phyloP scores from a whole-genome alignment of 148 eudicot genomes.

The Rhododendron simsii region DNA sequence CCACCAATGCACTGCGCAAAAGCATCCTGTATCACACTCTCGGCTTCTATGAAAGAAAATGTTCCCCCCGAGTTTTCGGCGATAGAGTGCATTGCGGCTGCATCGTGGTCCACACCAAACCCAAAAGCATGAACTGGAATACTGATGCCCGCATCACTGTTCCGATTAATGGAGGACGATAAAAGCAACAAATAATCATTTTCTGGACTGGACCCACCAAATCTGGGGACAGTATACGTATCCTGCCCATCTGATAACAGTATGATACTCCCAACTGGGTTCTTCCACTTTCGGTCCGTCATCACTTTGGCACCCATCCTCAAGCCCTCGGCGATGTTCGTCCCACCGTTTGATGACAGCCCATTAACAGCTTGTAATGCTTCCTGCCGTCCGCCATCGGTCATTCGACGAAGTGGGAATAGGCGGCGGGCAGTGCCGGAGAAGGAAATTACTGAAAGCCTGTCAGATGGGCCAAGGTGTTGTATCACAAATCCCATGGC shows the following conservation, averaged over 20 bases:
- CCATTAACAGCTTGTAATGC: conserved; percentile 43
- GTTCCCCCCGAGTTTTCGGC: conserved; percentile 26
- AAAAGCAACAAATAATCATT: conserved; percentile 6
- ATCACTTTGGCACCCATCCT: conserved; percentile 31
- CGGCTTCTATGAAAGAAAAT: conserved; percentile 28
- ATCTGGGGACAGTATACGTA: conserved; percentile 9
- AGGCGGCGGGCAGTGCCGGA: conserved; percentile 54
- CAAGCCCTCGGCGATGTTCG: conserved; percentile 46
- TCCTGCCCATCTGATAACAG: conserved; percentile 18
- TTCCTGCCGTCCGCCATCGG: conserved; percentile 33
- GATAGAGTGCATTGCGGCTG: conserved; percentile 25
- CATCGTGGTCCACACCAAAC: conserved; percentile 33
- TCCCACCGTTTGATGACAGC: conserved; percentile 44
- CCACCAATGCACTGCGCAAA: conserved; percentile 37
- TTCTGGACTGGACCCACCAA: not conserved
- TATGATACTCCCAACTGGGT: conserved; percentile 12
- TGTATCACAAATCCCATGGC: conserved; percentile 60
- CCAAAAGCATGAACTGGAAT: conserved; percentile 32
- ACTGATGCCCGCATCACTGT: not conserved
- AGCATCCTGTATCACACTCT: conserved; percentile 29
- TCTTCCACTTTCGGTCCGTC: conserved; percentile 12
- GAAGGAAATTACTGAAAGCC: conserved; percentile 57
- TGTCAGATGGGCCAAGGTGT: conserved; percentile 43
- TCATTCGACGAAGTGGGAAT: conserved; percentile 53
- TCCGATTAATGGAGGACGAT: conserved; percentile 18